These are phyloP conservation scores for Monosporozyma unispora DNA, from an alignment of 805 yeast genomes.

Conservation along the genomic window DNA sequence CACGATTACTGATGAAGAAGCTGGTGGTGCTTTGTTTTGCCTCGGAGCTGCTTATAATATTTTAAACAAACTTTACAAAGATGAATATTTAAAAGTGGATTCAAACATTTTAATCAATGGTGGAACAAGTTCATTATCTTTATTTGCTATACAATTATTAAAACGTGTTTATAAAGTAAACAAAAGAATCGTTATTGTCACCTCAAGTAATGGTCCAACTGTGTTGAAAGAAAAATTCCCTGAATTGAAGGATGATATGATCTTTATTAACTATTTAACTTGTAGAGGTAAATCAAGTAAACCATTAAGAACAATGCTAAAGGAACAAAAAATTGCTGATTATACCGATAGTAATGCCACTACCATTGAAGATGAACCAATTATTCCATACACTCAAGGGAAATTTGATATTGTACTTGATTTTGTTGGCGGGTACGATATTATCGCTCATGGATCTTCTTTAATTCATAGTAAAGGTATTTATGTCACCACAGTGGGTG, in stretches of 20 bases:
- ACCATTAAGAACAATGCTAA: constrained; percentile 25
- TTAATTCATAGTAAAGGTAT: constrained; percentile 42
- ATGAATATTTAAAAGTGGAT: constrained; percentile 28
- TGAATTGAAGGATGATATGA: constrained; percentile 32
- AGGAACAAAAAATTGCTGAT: constrained; percentile 25
- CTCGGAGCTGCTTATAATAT: constrained; percentile 53
- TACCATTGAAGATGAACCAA: constrained; percentile 24
- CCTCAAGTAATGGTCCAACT: constrained; percentile 45
- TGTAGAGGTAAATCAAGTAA: constrained; percentile 28
- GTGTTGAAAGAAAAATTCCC: constrained; percentile 34
- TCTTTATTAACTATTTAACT: constrained; percentile 28
- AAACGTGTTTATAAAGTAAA: constrained; percentile 40
- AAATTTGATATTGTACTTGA: constrained; percentile 60
- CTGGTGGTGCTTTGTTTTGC: constrained; percentile 57
- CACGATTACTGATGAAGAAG: constrained; percentile 40
- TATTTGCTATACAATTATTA: constrained; percentile 50
- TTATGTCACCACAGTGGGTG: constrained; percentile 59
- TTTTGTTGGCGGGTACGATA: constrained; percentile 56
- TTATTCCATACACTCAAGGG: constrained; percentile 30
- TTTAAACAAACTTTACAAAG: constrained; percentile 26
- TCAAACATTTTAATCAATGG: constrained; percentile 60
- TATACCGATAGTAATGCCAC: constrained; percentile 7
- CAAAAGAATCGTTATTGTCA: constrained; percentile 43
- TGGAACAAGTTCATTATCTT: constrained; percentile 72
- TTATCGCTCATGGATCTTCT: constrained; percentile 35